phyloP scores from a whole-genome alignment of 495 filamentous ascomycete genomes.

The Hypoxylon cercidicola region DNA sequence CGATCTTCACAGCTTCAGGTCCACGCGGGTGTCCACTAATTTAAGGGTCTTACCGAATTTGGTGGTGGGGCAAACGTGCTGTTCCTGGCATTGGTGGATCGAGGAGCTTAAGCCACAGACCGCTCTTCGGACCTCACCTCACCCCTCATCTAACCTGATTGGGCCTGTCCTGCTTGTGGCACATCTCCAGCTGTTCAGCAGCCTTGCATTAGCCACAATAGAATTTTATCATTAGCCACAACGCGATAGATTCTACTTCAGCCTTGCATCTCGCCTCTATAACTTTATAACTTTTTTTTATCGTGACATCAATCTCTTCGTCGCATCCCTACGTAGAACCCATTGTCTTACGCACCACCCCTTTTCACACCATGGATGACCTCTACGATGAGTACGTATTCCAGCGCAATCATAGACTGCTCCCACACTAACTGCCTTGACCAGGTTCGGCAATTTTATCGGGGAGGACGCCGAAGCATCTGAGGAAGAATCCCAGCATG shows the following conservation, averaged over 20 bases:
- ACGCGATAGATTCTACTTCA: conserved; percentile 28
- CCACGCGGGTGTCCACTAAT: conserved; percentile 2
- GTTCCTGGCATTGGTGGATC: conserved; percentile 25
- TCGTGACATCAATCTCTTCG: conserved; percentile 29
- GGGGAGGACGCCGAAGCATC: conserved; percentile 87
- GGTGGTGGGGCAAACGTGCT: conserved; percentile 21
- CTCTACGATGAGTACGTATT: conserved; percentile 80
- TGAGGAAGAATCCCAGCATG: conserved; percentile 83
- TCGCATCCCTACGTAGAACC: conserved; percentile 18
- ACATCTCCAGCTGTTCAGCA: too few species aligned
- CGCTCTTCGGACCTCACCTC: conserved; percentile 23
- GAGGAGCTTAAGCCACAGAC: conserved; percentile 15
- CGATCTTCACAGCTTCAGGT: conserved; percentile 21
- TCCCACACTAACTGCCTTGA: conserved; percentile 29
- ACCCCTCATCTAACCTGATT: not conserved
- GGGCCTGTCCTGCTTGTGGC: too few species aligned
- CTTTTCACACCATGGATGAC: conserved; percentile 71
- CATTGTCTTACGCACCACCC: conserved; percentile 22
- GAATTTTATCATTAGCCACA: conserved; percentile 31
- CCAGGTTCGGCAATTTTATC: conserved; percentile 96
- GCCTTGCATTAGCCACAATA: conserved; percentile 30
- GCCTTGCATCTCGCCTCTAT: conserved; percentile 40
- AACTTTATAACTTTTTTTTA: conserved; percentile 47
- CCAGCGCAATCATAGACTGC: not conserved
- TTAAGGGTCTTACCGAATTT: conserved; percentile 19